Percentiles rank a stretch among this genome's conserved stretches.
phyloP scores from a whole-genome alignment of 2,329 filamentous ascomycete species.

The Pochonia chlamydosporia region DNA sequence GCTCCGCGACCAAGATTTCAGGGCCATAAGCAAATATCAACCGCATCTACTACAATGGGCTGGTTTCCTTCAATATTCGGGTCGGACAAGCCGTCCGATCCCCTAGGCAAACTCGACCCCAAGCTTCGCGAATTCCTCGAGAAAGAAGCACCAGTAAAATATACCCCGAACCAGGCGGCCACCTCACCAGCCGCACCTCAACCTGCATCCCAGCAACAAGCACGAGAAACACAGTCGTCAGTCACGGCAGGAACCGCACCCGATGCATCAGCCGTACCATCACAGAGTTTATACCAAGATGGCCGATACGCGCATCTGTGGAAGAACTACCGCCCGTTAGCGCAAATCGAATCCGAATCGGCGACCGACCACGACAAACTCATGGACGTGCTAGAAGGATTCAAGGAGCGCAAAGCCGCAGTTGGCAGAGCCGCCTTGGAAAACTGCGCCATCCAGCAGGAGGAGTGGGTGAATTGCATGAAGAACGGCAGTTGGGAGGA shows the following conservation, averaged over 20 bases:
- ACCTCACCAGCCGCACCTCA: constrained; percentile 9
- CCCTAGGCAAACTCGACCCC: constrained; percentile 72
- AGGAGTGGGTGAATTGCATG: constrained; percentile 80
- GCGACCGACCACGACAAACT: constrained; percentile 77
- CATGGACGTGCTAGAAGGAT: constrained; percentile 72
- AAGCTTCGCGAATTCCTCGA: constrained; percentile 79
- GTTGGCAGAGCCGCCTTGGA: constrained; percentile 82
- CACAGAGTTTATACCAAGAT: constrained; percentile 50
- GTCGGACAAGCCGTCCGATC: constrained; percentile 42
- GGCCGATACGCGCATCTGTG: constrained; percentile 78
- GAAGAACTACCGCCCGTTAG: constrained; percentile 79
- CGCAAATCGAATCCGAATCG: constrained; percentile 60
- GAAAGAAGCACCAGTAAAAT: constrained; percentile 73
- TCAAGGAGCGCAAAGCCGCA: constrained; percentile 72
- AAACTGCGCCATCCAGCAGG: constrained; percentile 86
- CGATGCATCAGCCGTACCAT: constrained; percentile 32
- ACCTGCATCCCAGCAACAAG: constrained; percentile 9
- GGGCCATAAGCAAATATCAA: not conserved
- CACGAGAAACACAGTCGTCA: constrained; percentile 11
- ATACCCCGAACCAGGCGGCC: constrained; percentile 32
- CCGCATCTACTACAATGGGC: constrained; percentile 38
- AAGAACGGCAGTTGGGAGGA: constrained; percentile 61
- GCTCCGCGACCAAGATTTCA: not conserved
- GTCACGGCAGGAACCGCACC: constrained; percentile 11
- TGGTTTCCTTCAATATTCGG: constrained; percentile 52